Conservation (phyloP, 441 rosid genomes). For the Capsella rubella region DNA sequence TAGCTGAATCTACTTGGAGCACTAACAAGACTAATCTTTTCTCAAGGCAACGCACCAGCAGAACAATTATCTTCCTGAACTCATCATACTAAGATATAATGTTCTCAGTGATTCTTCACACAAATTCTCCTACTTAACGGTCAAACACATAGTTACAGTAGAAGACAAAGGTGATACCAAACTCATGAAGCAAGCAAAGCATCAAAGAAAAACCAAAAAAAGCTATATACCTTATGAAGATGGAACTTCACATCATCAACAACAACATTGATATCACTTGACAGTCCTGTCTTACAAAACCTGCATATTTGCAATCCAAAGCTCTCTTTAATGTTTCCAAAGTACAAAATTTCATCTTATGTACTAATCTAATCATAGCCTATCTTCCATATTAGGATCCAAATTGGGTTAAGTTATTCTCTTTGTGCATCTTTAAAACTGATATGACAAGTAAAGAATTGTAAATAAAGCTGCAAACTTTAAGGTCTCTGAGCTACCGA, state of each 20-base stretch:
- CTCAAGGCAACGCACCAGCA: neutral
- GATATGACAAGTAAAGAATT: no score
- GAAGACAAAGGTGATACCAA: conserved; percentile 19
- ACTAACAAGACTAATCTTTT: neutral
- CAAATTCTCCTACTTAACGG: neutral
- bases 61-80: neutral
- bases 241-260: conserved; percentile 74
- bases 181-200: conserved; percentile 28
- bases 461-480: conserved; percentile 32
- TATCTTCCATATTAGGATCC: no score
- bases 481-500: conserved; percentile 12
- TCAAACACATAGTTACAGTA: conserved; percentile 11
- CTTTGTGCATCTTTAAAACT: no score
- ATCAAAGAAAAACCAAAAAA: conserved; percentile 18
- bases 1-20: neutral
- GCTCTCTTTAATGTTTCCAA: no score
- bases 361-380: no score
- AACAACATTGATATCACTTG: conserved; percentile 75
- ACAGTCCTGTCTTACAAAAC: conserved; percentile 79
- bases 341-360: no score
- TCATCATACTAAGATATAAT: neutral
- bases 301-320: conserved; percentile 55
- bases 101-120: conserved; percentile 1
- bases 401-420: no score
- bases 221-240: conserved; percentile 80